A percentile compares a stretch with the other conserved stretches of the same genome.
Evolutionary conservation across 768 basidiomycete species (phyloP).

Genomic region (Panaeolus cyanescens): DNA sequence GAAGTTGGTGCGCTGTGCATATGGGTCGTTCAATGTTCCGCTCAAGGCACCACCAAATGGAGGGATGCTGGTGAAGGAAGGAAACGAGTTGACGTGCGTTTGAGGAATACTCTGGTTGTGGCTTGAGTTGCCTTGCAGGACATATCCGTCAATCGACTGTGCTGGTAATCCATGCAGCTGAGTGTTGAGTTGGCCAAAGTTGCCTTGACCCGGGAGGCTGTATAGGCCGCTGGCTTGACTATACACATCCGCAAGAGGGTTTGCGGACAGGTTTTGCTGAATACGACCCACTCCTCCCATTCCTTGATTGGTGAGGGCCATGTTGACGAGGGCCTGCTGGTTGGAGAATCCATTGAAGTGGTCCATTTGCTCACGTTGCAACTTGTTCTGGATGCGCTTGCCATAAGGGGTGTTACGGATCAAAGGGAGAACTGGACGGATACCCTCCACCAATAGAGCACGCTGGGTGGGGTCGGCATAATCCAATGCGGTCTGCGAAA

Average conservation of each 20-base stretch:
- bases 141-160: slow-evolving; percentile 80
- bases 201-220: slow-evolving; percentile 51
- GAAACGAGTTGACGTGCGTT: slow-evolving; percentile 57
- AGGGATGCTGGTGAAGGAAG: slow-evolving; percentile 49
- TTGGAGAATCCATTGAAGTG: slow-evolving; percentile 60
- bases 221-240: slow-evolving; percentile 64
- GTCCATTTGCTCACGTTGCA: slow-evolving; percentile 92
- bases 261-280: slow-evolving; percentile 53
- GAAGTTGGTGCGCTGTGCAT: slow-evolving; percentile 65
- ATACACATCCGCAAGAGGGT: slow-evolving; percentile 67
- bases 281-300: slow-evolving; percentile 60
- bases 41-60: slow-evolving; percentile 57
- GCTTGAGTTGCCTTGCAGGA: slow-evolving; percentile 70
- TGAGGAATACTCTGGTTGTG: slow-evolving; percentile 67
- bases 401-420: slow-evolving; percentile 99
- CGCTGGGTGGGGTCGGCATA: slow-evolving; percentile 96
- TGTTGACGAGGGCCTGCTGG: slow-evolving; percentile 60
- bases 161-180: slow-evolving; percentile 65
- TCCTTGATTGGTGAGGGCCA: slow-evolving; percentile 59
- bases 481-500: slow-evolving; percentile 86
- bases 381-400: slow-evolving; percentile 98
- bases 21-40: slow-evolving; percentile 66
- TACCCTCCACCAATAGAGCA: slow-evolving; percentile 91
- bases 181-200: slow-evolving; percentile 57
- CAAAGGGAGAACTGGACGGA: slow-evolving; percentile 96